A percentile compares a stretch with the other conserved stretches of the same genome.
These are phyloP conservation scores for Castanea sativa DNA, from an alignment of 306 rosid genomes.

Conservation along the genomic window DNA sequence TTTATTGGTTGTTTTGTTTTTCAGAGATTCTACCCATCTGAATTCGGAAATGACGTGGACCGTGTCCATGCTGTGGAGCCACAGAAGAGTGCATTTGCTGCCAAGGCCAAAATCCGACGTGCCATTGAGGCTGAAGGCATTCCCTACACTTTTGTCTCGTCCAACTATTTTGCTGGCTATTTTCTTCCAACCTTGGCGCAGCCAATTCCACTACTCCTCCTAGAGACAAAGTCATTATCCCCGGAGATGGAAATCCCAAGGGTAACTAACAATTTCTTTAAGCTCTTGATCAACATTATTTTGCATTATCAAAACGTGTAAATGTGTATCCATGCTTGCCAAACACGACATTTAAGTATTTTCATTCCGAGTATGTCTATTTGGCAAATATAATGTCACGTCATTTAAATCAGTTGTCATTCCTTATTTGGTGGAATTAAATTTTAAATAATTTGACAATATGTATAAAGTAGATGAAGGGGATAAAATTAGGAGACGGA, in stretches of 20 bases:
- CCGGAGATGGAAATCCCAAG: constrained; percentile 44
- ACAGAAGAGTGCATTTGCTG: constrained; percentile 33
- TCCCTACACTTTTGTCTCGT: constrained; percentile 41
- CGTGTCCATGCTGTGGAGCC: constrained; percentile 51
- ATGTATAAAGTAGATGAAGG: too few relatives aligned
- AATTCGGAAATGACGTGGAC: constrained; percentile 55
- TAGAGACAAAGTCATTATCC: constrained; percentile 39
- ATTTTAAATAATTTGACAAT: too few relatives aligned
- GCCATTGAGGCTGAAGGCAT: constrained; percentile 39
- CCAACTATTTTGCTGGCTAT: constrained; percentile 38
- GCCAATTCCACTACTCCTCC: constrained; percentile 45
- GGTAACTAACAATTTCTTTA: constrained; percentile 14
- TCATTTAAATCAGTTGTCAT: too few relatives aligned
- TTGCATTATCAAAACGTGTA: too few relatives aligned
- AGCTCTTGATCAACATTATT: background rate
- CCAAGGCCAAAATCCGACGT: constrained; percentile 41
- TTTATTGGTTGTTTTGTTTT: background rate
- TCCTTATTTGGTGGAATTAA: too few relatives aligned
- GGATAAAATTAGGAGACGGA: too few relatives aligned
- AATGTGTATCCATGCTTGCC: too few relatives aligned
- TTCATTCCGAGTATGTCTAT: too few relatives aligned
- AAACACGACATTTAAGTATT: too few relatives aligned
- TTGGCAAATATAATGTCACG: too few relatives aligned
- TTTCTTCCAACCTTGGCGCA: constrained; percentile 40
- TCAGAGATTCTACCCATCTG: constrained; percentile 56